Percentiles rank a stretch among this genome's conserved stretches.
Evolutionary conservation across 2,329 filamentous ascomycete genomes (phyloP).

Genomic region (Ceratocystiopsis brevicomis): DNA sequence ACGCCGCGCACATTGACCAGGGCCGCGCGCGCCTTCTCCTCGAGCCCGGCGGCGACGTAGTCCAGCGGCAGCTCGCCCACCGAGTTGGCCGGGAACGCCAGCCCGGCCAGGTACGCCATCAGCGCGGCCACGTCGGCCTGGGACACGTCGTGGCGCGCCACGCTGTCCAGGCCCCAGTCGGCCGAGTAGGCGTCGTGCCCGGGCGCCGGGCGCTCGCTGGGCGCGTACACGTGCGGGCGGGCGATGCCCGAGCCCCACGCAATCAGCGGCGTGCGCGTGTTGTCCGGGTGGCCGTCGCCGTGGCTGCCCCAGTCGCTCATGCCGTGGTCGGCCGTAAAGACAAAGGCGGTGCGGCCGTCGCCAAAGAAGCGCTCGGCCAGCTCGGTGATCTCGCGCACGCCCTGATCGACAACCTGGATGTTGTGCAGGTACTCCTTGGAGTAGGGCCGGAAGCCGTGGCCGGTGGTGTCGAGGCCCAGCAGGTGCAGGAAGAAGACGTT

Average conservation of each 20-base stretch:
- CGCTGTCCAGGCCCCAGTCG: slow-evolving; percentile 67
- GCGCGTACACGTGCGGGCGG: slow-evolving; percentile 35
- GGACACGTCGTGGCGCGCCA: slow-evolving; percentile 75
- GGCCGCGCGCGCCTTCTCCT: slow-evolving; percentile 67
- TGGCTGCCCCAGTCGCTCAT: slow-evolving; percentile 99
- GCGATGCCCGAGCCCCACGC: slow-evolving; percentile 87
- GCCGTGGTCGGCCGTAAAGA: slow-evolving; percentile 95
- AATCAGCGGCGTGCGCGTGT: slow-evolving; percentile 83
- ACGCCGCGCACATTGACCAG: slow-evolving; percentile 73
- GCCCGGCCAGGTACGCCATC: slow-evolving; percentile 80
- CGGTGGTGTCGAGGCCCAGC: slow-evolving; percentile 76
- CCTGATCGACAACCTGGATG: slow-evolving; percentile 81
- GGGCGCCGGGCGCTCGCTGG: slow-evolving; percentile 29
- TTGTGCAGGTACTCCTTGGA: slow-evolving; percentile 91
- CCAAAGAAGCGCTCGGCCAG: slow-evolving; percentile 73
- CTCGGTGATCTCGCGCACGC: slow-evolving; percentile 65
- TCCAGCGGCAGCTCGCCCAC: slow-evolving; percentile 80
- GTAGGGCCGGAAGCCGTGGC: slow-evolving; percentile 73
- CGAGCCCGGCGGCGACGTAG: slow-evolving; percentile 52
- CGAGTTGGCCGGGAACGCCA: slow-evolving; percentile 88
- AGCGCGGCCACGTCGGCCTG: slow-evolving; percentile 89
- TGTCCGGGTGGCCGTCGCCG: slow-evolving; percentile 92
- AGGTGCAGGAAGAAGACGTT: slow-evolving; percentile 90
- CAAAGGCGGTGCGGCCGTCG: slow-evolving; percentile 72
- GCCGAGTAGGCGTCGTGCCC: slow-evolving; percentile 85